phyloP scores from a whole-genome alignment of 2,329 filamentous ascomycete species.

The Drechmeria coniospora region DNA sequence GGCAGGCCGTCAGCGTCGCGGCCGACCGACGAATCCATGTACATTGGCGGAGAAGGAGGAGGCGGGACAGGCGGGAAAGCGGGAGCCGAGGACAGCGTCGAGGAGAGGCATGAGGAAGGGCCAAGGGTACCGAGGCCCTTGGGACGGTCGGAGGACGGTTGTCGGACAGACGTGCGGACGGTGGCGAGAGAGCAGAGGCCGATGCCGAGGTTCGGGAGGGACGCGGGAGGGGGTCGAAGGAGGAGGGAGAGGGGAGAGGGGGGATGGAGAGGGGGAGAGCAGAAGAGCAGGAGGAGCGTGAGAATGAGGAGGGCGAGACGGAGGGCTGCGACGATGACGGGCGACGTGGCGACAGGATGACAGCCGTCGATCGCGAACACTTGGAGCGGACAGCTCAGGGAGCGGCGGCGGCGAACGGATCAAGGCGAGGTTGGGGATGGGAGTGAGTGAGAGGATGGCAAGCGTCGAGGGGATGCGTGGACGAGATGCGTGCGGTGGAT shows the following conservation, averaged over 20 bases:
- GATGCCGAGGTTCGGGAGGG: neutral
- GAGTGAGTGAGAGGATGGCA: neutral
- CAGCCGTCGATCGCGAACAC: too few relatives aligned
- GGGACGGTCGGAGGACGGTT: too few relatives aligned
- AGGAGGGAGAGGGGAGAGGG: too few relatives aligned
- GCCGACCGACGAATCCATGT: constrained; percentile 6
- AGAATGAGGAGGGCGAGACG: too few relatives aligned
- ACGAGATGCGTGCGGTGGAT: neutral
- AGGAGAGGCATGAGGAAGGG: constrained; percentile 6
- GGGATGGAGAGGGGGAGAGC: constrained; percentile 1
- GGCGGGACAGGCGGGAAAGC: constrained; percentile 1
- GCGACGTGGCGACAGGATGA: neutral
- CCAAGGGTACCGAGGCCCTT: constrained; percentile 1
- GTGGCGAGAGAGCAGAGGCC: neutral
- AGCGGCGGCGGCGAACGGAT: neutral
- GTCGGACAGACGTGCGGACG: neutral
- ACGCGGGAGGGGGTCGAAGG: neutral
- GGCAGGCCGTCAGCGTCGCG: constrained; percentile 4
- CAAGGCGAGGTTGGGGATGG: neutral
- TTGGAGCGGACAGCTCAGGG: neutral
- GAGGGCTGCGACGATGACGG: too few relatives aligned
- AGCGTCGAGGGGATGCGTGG: neutral
- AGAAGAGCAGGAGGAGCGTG: constrained; percentile 1
- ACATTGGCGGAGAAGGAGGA: constrained; percentile 2
- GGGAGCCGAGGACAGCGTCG: too few relatives aligned